Base-by-base conservation (phyloP, 306 rosid genomes). In the Vicia villosa region DNA sequence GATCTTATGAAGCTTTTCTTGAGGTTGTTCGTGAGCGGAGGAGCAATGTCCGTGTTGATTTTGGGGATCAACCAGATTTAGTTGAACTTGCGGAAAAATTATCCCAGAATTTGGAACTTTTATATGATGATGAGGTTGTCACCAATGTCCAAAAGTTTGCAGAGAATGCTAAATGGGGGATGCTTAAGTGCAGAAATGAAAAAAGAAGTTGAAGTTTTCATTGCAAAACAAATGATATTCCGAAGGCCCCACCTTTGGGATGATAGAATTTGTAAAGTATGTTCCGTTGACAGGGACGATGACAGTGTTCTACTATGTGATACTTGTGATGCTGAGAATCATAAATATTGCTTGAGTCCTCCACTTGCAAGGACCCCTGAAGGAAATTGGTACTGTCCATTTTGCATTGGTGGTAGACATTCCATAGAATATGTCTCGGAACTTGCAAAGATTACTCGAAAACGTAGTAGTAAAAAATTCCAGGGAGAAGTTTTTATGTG, bases 211-310 rank as follows among this genome's bases (percentile, higher is more conserved):
- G 82, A 80, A 28, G 76, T 66, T 67, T 80, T 95, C 37, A 78
- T 87, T 74, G 87, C 78, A 51, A 85, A 40, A 82, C 74, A 14
- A 87, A 66, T 77, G 96, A 82, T 76, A 82, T 89, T 83, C 99
- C 97, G 3, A 95, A 91, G 75, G 97, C 99, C 70, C 99, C 99
- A n/a, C n/a, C n/a, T n/a, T 59, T 95, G 99, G 99, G 99, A 95
- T 70, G 99, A 95, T 79, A 97, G 96, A 69, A 97, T 95, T 60
- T 95, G 99, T 82, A 95, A 91, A 95, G 96, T 95, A 69, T 95
- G 99, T 76, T 97, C 97, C 76, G 77, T 95, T 72, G 99, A 95
- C 72, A 95, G 86, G 90, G 97, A 95, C 72, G 99, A 95, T 77
- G 99, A 95, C 81, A 95, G 97, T 74, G 99, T 95, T 62, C 83